Conservation (phyloP, 2,329 filamentous ascomycete species). For the Endoconidiophora laricicola region DNA sequence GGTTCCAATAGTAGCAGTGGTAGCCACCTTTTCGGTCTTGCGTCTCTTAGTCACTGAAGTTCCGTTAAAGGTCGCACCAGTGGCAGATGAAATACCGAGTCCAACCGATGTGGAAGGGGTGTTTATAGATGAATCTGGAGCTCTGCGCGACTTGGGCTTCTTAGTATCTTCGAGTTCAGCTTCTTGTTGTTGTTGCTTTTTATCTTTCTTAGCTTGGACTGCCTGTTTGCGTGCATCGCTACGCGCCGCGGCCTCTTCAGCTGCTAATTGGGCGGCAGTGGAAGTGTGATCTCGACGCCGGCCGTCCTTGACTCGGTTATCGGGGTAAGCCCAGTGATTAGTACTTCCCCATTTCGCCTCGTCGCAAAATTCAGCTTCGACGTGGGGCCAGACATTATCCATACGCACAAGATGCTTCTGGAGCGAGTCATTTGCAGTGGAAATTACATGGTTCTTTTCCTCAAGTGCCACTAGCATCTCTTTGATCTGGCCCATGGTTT, state of each 20-base stretch:
- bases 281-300: slow-evolving; percentile 67
- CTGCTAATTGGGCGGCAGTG: slow-evolving; percentile 58
- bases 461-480: slow-evolving; percentile 83
- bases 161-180: slow-evolving; percentile 26
- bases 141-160: slow-evolving; percentile 41
- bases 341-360: slow-evolving; percentile 85
- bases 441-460: slow-evolving; percentile 94
- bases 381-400: slow-evolving; percentile 71
- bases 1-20: neutral
- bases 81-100: slow-evolving; percentile 44
- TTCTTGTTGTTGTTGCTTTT: slow-evolving; percentile 38
- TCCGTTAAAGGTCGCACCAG: slow-evolving; percentile 21
- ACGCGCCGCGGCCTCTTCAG: slow-evolving; percentile 67
- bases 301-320: slow-evolving; percentile 61
- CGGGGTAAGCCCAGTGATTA: slow-evolving; percentile 89
- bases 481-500: slow-evolving; percentile 60
- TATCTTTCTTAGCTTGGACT: slow-evolving; percentile 57
- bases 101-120: slow-evolving; percentile 34
- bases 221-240: slow-evolving; percentile 77
- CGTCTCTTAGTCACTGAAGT: slow-evolving; percentile 55
- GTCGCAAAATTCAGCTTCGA: slow-evolving; percentile 81
- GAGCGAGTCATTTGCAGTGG: slow-evolving; percentile 79
- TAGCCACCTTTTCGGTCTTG: slow-evolving; percentile 51
- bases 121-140: slow-evolving; percentile 28
- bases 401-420: slow-evolving; percentile 71